Conservation (phyloP, 2,329 filamentous ascomycete genomes). For the Fusarium sp. region DNA sequence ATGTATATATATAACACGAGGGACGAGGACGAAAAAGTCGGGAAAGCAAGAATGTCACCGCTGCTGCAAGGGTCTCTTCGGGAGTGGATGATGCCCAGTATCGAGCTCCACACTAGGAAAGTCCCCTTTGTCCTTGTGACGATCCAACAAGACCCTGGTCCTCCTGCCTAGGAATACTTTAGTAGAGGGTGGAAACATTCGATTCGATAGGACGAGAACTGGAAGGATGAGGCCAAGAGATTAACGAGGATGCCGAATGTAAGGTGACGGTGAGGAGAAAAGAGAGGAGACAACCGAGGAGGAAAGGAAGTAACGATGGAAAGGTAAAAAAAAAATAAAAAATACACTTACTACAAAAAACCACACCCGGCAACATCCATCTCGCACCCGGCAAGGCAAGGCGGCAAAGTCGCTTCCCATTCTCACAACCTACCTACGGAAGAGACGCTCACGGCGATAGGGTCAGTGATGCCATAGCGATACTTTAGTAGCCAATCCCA, state of each 20-base stretch:
- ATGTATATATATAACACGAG: constrained; percentile 12
- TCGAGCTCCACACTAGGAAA: constrained; percentile 18
- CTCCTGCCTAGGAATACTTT: not conserved
- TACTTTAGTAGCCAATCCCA: constrained; percentile 30
- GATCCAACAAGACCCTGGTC: constrained; percentile 7
- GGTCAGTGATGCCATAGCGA: constrained; percentile 30
- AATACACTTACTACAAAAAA: not conserved
- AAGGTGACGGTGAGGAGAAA: not conserved
- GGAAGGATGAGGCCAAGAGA: not conserved
- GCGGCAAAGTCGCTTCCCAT: constrained; percentile 9
- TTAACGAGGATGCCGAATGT: not conserved
- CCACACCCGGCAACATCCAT: not conserved
- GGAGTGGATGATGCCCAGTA: constrained; percentile 6
- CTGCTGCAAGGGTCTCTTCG: constrained; percentile 17
- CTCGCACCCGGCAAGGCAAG: constrained; percentile 1
- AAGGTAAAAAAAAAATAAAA: not conserved
- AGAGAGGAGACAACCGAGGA: constrained; percentile 2
- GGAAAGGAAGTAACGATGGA: not conserved
- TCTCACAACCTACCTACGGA: not conserved
- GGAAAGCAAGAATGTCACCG: constrained; percentile 23
- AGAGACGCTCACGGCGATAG: not conserved
- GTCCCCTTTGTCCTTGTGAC: constrained; percentile 2
- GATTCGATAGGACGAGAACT: not conserved
- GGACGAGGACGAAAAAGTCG: not conserved
- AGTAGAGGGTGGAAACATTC: not conserved